Evolutionary conservation across 169 alveolate genomes (phyloP).

Genomic region (Plasmodium knowlesi): DNA sequence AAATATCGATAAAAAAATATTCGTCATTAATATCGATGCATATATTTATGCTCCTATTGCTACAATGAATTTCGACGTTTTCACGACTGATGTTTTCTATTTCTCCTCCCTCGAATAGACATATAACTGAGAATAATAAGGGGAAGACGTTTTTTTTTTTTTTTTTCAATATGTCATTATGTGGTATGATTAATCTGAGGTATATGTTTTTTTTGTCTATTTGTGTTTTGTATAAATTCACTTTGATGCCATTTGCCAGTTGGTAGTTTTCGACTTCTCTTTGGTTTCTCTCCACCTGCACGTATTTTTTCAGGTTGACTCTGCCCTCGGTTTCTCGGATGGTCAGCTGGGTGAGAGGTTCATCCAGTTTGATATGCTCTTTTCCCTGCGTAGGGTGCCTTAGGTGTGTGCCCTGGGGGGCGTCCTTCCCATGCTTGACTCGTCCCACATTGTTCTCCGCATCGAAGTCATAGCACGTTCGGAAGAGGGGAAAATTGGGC

Average conservation of each 20-base stretch:
- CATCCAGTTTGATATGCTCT: neutral
- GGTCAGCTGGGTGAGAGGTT: too few relatives aligned
- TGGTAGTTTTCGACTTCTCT: conserved; percentile 43
- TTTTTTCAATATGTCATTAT: conserved; percentile 50
- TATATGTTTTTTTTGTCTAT: conserved; percentile 51
- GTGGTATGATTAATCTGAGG: conserved; percentile 59
- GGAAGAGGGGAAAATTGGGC: conserved; percentile 17
- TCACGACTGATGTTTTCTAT: conserved; percentile 84
- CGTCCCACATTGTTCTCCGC: neutral
- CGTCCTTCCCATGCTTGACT: neutral
- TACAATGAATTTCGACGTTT: conserved; percentile 88
- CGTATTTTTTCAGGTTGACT: conserved; percentile 19
- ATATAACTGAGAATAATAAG: conserved; percentile 63
- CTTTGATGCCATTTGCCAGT: conserved; percentile 46
- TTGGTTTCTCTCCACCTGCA: conserved; percentile 5
- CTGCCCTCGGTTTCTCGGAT: neutral
- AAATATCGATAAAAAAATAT: conserved; percentile 82
- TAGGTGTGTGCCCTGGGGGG: neutral
- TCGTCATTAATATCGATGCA: conserved; percentile 84
- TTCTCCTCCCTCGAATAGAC: conserved; percentile 91
- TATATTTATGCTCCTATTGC: conserved; percentile 83
- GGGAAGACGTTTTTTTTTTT: conserved; percentile 23
- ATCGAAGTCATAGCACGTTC: neutral
- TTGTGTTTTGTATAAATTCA: conserved; percentile 52
- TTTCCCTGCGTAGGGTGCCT: neutral